These are phyloP conservation scores for Chenopodium album DNA, from an alignment of 148 eudicot genomes.

Conservation along the genomic window DNA sequence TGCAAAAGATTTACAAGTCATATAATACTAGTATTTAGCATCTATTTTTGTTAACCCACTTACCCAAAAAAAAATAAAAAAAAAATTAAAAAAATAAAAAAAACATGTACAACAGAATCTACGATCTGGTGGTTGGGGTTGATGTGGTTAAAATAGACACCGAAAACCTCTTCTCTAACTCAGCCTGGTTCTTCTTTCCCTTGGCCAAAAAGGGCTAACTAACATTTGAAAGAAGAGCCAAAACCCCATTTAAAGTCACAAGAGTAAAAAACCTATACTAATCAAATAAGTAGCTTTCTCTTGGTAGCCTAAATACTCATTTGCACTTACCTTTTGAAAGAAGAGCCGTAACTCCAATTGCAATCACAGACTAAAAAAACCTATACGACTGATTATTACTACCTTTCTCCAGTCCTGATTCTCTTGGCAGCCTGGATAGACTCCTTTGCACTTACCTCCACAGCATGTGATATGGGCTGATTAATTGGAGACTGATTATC, in stretches of 20 bases:
- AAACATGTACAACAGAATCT: slow-evolving; percentile 30
- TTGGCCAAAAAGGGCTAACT: slow-evolving; percentile 23
- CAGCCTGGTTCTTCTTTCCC: slow-evolving; percentile 26
- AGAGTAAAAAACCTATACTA: slow-evolving; percentile 4
- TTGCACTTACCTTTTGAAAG: slow-evolving; percentile 13
- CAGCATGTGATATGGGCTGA: slow-evolving; percentile 30
- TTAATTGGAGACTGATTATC: slow-evolving; percentile 29
- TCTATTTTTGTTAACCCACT: slow-evolving; percentile 3
- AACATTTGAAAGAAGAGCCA: slow-evolving; percentile 21
- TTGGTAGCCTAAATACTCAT: slow-evolving; percentile 42
- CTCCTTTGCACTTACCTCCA: slow-evolving; percentile 32
- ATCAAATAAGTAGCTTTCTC: slow-evolving; percentile 41
- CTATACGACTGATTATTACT: too few relatives aligned
- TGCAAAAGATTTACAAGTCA: slow-evolving; percentile 23
- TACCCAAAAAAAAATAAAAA: background rate
- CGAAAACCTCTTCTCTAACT: slow-evolving; percentile 27
- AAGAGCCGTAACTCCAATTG: too few relatives aligned
- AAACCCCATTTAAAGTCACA: slow-evolving; percentile 8
- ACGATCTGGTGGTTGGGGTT: slow-evolving; percentile 22
- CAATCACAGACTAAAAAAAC: too few relatives aligned
- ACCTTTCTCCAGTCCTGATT: background rate
- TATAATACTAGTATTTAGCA: background rate
- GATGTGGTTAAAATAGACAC: slow-evolving; percentile 25
- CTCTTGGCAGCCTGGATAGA: slow-evolving; percentile 46
- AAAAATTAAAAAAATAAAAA: background rate